Evolutionary conservation across 345 rosid species (phyloP).

Genomic region (Lumnitzera littorea): DNA sequence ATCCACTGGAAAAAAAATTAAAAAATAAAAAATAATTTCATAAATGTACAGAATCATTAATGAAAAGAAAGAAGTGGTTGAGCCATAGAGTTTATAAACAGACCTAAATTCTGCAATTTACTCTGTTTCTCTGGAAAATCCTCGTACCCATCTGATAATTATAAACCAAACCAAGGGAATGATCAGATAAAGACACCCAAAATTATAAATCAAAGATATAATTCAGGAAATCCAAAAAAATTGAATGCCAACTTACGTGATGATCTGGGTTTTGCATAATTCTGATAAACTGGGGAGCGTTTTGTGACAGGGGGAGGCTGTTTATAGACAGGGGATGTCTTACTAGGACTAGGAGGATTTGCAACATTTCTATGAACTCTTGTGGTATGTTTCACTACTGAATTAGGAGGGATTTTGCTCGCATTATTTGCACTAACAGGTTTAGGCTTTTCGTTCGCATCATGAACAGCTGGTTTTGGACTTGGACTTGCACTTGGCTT

Average conservation of each 20-base stretch:
- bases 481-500: not conserved
- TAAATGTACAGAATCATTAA: not conserved
- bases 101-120: conserved; percentile 73
- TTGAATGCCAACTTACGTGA: conserved; percentile 7
- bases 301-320: conserved; percentile 12
- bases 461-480: not conserved
- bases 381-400: conserved; percentile 24
- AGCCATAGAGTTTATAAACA: conserved; percentile 2
- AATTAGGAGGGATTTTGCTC: conserved; percentile 39
- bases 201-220: not conserved
- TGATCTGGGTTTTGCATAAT: conserved; percentile 17
- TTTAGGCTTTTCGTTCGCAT: conserved; percentile 9
- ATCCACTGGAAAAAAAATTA: conserved; percentile 47
- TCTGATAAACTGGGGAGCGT: conserved; percentile 34
- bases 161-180: conserved; percentile 4
- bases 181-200: not conserved
- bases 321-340: conserved; percentile 5
- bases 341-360: conserved; percentile 24
- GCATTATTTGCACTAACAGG: conserved; percentile 21
- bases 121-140: conserved; percentile 40
- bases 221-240: conserved; percentile 3
- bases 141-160: conserved; percentile 23
- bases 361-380: conserved; percentile 27
- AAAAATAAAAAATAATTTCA: not conserved
- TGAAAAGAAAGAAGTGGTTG: not conserved